These are phyloP conservation scores for Podospora fimiseda DNA, from an alignment of 495 filamentous ascomycete genomes.

Conservation along the genomic window DNA sequence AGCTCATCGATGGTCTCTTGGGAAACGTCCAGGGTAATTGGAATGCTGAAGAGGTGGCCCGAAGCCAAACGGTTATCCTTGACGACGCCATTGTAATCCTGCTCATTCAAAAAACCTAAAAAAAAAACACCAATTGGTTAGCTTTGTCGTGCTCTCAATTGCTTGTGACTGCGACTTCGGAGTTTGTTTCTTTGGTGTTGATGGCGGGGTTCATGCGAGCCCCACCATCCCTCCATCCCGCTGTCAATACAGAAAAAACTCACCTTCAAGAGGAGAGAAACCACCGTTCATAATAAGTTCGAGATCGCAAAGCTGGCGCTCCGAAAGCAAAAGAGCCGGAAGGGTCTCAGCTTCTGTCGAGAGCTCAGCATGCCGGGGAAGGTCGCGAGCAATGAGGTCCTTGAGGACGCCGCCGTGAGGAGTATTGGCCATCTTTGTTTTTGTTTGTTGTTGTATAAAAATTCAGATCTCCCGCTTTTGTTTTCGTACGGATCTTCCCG, in stretches of 20 bases:
- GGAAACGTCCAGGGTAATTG: slow-evolving; percentile 85
- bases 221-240: slow-evolving; percentile 16
- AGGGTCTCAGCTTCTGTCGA: slow-evolving; percentile 77
- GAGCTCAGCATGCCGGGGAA: slow-evolving; percentile 67
- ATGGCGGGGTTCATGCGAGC: slow-evolving; percentile 22
- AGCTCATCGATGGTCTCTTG: slow-evolving; percentile 64
- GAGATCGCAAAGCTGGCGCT: slow-evolving; percentile 95
- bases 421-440: slow-evolving; percentile 53
- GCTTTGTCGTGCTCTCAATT: background rate
- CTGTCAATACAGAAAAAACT: slow-evolving; percentile 25
- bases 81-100: slow-evolving; percentile 93
- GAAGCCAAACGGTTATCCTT: slow-evolving; percentile 75
- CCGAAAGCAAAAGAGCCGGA: slow-evolving; percentile 75
- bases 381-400: slow-evolving; percentile 90
- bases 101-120: slow-evolving; percentile 91
- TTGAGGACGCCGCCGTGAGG: slow-evolving; percentile 96
- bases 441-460: background rate
- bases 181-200: background rate
- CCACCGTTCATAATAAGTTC: slow-evolving; percentile 94
- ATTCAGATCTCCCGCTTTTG: slow-evolving; percentile 1
- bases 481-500: background rate
- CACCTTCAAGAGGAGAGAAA: slow-evolving; percentile 95
- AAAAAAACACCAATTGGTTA: slow-evolving; percentile 12
- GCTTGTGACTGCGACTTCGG: background rate
- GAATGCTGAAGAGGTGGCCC: slow-evolving; percentile 93